Conservation (phyloP, 2,329 filamentous ascomycete genomes). For the Claviceps arundinis region DNA sequence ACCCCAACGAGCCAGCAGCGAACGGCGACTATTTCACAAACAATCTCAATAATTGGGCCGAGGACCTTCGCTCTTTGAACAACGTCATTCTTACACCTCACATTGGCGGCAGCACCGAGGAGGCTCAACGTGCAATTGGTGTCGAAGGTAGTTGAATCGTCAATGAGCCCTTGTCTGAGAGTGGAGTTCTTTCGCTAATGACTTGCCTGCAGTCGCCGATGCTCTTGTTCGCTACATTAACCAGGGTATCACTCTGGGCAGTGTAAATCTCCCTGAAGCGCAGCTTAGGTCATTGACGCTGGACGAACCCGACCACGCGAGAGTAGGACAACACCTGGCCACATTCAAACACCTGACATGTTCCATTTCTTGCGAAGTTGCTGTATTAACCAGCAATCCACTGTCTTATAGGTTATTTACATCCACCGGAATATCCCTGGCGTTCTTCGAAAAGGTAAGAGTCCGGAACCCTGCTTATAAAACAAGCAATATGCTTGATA, state of each 20-base stretch:
- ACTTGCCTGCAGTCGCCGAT: constrained; percentile 48
- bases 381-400: constrained; percentile 6
- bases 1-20: constrained; percentile 80
- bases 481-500: neutral
- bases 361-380: neutral
- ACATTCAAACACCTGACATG: neutral
- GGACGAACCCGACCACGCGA: constrained; percentile 78
- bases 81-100: constrained; percentile 95
- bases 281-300: constrained; percentile 77
- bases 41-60: constrained; percentile 68
- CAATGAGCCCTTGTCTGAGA: neutral
- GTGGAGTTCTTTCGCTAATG: neutral
- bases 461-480: neutral
- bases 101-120: constrained; percentile 94
- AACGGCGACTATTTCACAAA: constrained; percentile 94
- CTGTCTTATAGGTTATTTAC: constrained; percentile 57
- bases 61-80: constrained; percentile 71
- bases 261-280: constrained; percentile 95
- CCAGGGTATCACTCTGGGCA: constrained; percentile 78
- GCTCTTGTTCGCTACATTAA: constrained; percentile 91
- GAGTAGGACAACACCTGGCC: constrained; percentile 34
- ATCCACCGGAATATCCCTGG: constrained; percentile 95
- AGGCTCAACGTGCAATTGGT: constrained; percentile 92
- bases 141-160: constrained; percentile 49
- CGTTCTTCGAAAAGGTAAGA: constrained; percentile 67